Evolutionary conservation across 139 green algal genomes (phyloP), one percentile per base, ranked within the genome.

Genomic region (Zygnema circumcarinatum): DNA sequence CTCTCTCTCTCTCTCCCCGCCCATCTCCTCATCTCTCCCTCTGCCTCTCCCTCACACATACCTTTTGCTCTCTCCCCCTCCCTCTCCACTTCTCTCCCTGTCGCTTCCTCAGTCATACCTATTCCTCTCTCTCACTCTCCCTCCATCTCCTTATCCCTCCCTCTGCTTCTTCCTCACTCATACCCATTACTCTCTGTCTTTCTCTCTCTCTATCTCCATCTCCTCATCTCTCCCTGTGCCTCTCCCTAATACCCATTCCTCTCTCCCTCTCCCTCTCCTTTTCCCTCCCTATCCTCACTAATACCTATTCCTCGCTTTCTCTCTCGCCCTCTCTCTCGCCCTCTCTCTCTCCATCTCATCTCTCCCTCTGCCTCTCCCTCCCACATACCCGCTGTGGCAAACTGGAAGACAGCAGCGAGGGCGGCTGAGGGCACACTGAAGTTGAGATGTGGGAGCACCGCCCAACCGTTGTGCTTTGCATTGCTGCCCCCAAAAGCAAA

Each of bases 381-480:
- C 16, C 47, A 16, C 16, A 62, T 52, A 88, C 82, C 82, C 39
- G 62, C 2, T 36, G 68, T 29, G 68, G 82, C 82, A 87, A 88
- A 88, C 11, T 88, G 31, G 35, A 89, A 89, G 16, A 90, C 2
- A 36, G 29, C 38, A 1, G 21, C 2, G 1, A 90, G 53, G 3
- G 39, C 38, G 22, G 32, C 52, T 2, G 52, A 11, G 2, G 87
- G 82, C 1, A 89, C 67, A 39, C 81, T 85, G 83, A 89, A 91
- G 62, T 91, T 91, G 67, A 91, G 81, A 73, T 89, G 81, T 2
- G 87, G 87, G 25, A 91, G 22, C 29, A 89, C 35, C 20, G 20
- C 32, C 7, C 81, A 81, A 16, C 82, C 62, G 0, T 22, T 72
- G 74, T 89, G 79, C 31, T 41, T 35, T 39, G 87, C 80, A 81